These are phyloP conservation scores for Chalaropsis thielavioides DNA, from an alignment of 2,329 filamentous ascomycete genomes.

Conservation along the genomic window DNA sequence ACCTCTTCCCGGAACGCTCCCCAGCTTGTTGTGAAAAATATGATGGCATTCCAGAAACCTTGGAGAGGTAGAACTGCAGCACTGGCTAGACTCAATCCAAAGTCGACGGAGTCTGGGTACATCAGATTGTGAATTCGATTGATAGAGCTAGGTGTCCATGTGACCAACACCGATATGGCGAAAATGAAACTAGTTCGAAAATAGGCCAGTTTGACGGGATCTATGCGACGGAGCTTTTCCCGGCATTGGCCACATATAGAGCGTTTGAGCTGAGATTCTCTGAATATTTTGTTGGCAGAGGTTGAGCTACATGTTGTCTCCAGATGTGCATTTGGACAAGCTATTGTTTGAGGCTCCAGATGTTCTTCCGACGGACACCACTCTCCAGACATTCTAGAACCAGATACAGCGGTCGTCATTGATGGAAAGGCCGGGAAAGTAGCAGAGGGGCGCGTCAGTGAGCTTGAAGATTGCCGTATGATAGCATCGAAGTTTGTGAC, in stretches of 20 bases:
- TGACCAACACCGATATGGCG: conserved; percentile 44
- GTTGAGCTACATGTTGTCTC: conserved; percentile 22
- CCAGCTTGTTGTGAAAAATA: conserved; percentile 57
- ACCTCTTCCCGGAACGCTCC: conserved; percentile 24
- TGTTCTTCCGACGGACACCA: conserved; percentile 10
- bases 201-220: conserved; percentile 47
- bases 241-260: conserved; percentile 21
- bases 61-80: conserved; percentile 62
- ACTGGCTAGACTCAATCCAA: conserved; percentile 52
- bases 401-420: background rate
- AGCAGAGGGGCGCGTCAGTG: conserved; percentile 1
- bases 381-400: conserved; percentile 1
- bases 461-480: background rate
- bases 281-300: conserved; percentile 13
- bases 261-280: conserved; percentile 17
- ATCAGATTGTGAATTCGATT: conserved; percentile 60
- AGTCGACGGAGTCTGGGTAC: conserved; percentile 38
- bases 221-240: conserved; percentile 29
- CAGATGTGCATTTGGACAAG: conserved; percentile 17
- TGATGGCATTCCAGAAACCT: conserved; percentile 66
- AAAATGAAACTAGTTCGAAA: conserved; percentile 47
- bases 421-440: background rate
- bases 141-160: conserved; percentile 52
- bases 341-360: conserved; percentile 10
- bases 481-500: conserved; percentile 7